A percentile compares a stretch with the other conserved stretches of the same genome.
phyloP scores from a whole-genome alignment of 495 filamentous ascomycete species.

The Annulohypoxylon nitens region DNA sequence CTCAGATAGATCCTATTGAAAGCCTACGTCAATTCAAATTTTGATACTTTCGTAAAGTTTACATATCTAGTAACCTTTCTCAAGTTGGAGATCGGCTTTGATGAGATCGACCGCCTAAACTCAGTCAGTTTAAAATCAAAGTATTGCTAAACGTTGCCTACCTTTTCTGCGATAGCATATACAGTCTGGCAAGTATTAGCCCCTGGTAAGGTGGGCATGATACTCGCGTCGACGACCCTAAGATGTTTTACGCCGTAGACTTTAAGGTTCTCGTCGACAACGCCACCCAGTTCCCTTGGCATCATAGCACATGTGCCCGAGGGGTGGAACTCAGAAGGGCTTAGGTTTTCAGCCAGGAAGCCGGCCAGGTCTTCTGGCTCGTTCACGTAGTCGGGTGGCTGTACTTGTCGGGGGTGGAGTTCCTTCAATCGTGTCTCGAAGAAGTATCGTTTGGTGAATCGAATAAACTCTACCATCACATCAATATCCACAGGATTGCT shows the following conservation, averaged over 20 bases:
- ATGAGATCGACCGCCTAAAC: slow-evolving; percentile 55
- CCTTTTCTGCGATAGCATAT: slow-evolving; percentile 62
- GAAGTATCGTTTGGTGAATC: slow-evolving; percentile 57
- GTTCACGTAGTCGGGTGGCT: slow-evolving; percentile 51
- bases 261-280: slow-evolving; percentile 58
- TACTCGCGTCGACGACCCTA: slow-evolving; percentile 60
- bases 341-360: slow-evolving; percentile 50
- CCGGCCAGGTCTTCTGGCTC: slow-evolving; percentile 50
- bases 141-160: slow-evolving; percentile 25
- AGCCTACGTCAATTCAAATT: too few relatives aligned
- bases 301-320: slow-evolving; percentile 68
- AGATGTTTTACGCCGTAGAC: slow-evolving; percentile 58
- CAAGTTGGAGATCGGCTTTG: slow-evolving; percentile 41
- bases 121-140: background rate
- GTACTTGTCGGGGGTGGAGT: slow-evolving; percentile 46
- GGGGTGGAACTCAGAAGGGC: slow-evolving; percentile 60
- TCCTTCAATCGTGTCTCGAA: slow-evolving; percentile 51
- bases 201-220: slow-evolving; percentile 56
- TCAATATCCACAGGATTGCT: slow-evolving; percentile 62
- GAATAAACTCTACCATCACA: slow-evolving; percentile 58
- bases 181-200: slow-evolving; percentile 60
- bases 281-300: slow-evolving; percentile 67
- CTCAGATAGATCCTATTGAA: too few relatives aligned
- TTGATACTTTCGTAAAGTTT: too few relatives aligned
- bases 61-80: too few relatives aligned